Conservation (phyloP, 2,329 filamentous ascomycete species). For the Colletotrichum cuscutae region DNA sequence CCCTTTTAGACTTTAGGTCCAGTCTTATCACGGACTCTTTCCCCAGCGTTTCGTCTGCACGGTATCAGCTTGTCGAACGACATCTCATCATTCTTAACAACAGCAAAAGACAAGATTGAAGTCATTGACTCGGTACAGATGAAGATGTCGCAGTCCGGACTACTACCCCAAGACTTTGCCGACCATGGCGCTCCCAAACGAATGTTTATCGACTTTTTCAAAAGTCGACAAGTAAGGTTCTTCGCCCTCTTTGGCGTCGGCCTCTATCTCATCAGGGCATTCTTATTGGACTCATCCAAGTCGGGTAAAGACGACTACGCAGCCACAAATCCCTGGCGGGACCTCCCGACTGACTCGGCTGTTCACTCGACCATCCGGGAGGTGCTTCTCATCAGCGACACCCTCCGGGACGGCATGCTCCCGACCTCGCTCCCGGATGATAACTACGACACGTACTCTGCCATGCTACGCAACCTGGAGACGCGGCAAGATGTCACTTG, state of each 20-base stretch:
- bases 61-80: not conserved
- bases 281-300: not conserved
- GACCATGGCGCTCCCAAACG: not conserved
- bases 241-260: not conserved
- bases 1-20: conserved; percentile 1
- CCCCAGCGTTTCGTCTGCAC: not conserved
- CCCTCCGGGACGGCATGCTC: conserved; percentile 28
- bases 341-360: conserved; percentile 22
- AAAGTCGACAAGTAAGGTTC: not conserved
- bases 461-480: conserved; percentile 28
- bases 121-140: not conserved
- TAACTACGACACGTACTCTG: conserved; percentile 23
- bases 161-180: not conserved
- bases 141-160: conserved; percentile 12
- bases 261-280: conserved; percentile 11
- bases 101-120: not conserved
- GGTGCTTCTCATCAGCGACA: conserved; percentile 28
- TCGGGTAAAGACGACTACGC: conserved; percentile 1
- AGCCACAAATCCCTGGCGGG: conserved; percentile 31
- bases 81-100: not conserved
- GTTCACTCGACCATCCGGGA: conserved; percentile 17
- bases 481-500: conserved; percentile 26
- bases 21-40: not conserved
- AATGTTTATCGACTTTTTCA: not conserved
- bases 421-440: conserved; percentile 24